Base-by-base conservation (phyloP, 1,284 basidiomycete genomes). In the Veloboletus limbatus region DNA sequence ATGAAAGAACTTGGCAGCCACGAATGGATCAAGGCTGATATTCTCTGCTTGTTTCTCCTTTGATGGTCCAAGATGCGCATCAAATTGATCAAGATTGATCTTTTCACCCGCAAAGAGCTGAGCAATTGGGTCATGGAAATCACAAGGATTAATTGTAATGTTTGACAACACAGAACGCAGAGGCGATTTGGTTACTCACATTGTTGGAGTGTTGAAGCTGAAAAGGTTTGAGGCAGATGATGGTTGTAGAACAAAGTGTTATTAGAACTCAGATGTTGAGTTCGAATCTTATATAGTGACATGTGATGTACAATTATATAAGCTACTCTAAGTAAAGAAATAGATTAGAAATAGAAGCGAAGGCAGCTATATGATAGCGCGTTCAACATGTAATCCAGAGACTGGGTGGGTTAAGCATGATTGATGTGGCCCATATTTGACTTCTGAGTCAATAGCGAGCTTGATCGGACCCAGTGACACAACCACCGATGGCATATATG, bases 1-100 rank as follows among this genome's bases (percentile, higher is more conserved):
- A 33, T 74, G 62, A 71, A 76, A 45, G n/a, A 67, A 76, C 32
- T 68, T 56, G 0, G 69, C 64, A 0, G 68, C 58, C 0, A 68
- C 68, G 48, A 59, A 74, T 11, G 70, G 69, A 55, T 77, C 68
- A 0, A 22, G 9, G 0, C 70, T 65, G 4, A 74, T 62, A 35
- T 69, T 72, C 1, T 40, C 6, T 1, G 62, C 60, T 0, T 63
- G 54, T 33, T 63, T 11, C 0, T 54, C 44, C 4, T 43, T 52
- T 16, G 55, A 55, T 0, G 67, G 72, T 0, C 67, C 70, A 5
- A 25, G n/a, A n/a, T n/a, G n/a, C n/a, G n/a, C n/a, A n/a, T n/a
- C n/a, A 41, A 74, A 71, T 0, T 43, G 7, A 40, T 74, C 67
- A 25, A 74, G 30, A 34, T 74, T 53, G 5, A 75, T 71, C 0